These are phyloP conservation scores for Microsporum canis DNA, from an alignment of 2,329 filamentous ascomycete genomes.

Conservation along the genomic window DNA sequence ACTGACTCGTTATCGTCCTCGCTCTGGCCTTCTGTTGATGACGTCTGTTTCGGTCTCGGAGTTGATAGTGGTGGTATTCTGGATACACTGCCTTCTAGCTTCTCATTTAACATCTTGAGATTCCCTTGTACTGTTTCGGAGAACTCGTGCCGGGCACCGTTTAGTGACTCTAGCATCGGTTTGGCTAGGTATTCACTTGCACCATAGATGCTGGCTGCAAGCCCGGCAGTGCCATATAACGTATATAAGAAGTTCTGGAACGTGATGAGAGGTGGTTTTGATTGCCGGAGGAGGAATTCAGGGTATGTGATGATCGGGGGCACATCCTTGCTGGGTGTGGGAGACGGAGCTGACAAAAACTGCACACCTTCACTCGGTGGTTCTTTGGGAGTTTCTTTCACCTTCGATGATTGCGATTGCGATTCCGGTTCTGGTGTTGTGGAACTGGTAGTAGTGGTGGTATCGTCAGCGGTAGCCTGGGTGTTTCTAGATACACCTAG, in stretches of 20 bases:
- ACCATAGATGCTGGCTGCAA: slow-evolving; percentile 47
- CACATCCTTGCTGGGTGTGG: slow-evolving; percentile 19
- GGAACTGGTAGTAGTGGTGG: background rate
- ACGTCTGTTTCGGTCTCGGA: slow-evolving; percentile 14
- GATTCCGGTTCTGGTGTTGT: slow-evolving; percentile 3
- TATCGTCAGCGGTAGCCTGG: slow-evolving; percentile 17
- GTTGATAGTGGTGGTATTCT: slow-evolving; percentile 34
- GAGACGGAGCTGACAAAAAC: slow-evolving; percentile 5
- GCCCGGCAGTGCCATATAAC: slow-evolving; percentile 45
- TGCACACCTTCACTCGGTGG: background rate
- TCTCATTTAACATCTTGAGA: slow-evolving; percentile 45
- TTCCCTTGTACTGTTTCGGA: slow-evolving; percentile 41
- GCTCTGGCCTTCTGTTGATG: slow-evolving; percentile 24
- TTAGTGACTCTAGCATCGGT: slow-evolving; percentile 46
- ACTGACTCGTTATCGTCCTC: slow-evolving; percentile 37
- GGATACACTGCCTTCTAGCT: slow-evolving; percentile 42
- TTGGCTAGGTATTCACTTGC: slow-evolving; percentile 48
- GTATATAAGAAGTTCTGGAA: slow-evolving; percentile 46
- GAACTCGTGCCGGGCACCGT: slow-evolving; percentile 47
- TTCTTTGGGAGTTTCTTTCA: background rate
- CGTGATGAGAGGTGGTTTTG: slow-evolving; percentile 50
- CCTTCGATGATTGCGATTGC: background rate
- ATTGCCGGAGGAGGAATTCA: slow-evolving; percentile 50
- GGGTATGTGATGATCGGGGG: slow-evolving; percentile 57
- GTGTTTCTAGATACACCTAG: slow-evolving; percentile 37